phyloP scores from a whole-genome alignment of 768 basidiomycete species.

The Boletus sp. region DNA sequence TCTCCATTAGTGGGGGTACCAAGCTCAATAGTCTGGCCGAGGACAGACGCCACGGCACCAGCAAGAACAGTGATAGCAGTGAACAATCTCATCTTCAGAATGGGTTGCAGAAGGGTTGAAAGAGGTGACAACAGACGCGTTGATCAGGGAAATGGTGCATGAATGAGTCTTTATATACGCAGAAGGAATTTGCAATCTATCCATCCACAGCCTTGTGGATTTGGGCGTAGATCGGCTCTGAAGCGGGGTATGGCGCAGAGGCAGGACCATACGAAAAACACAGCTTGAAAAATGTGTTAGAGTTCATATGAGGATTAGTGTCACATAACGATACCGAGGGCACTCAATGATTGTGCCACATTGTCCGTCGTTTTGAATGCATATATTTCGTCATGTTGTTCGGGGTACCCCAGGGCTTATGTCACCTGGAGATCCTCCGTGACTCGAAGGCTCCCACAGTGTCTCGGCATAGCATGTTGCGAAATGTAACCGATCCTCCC shows the following conservation, averaged over 20 bases:
- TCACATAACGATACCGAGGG: too few species aligned
- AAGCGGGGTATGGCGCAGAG: not conserved
- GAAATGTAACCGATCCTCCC: too few species aligned
- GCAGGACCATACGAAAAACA: too few species aligned
- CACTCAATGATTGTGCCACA: too few species aligned
- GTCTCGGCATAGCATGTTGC: too few species aligned
- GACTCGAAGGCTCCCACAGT: too few species aligned
- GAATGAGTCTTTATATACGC: constrained; percentile 3
- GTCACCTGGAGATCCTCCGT: too few species aligned
- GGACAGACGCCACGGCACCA: constrained; percentile 4
- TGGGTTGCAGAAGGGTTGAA: not conserved
- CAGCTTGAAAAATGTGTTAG: not conserved
- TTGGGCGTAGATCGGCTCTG: not conserved
- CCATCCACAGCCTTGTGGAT: not conserved
- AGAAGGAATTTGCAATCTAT: too few species aligned
- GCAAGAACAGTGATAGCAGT: constrained; percentile 3
- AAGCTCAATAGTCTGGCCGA: constrained; percentile 30
- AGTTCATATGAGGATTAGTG: not conserved
- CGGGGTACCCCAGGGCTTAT: too few species aligned
- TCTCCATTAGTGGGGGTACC: constrained; percentile 21
- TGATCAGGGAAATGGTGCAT: not conserved
- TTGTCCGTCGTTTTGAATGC: too few species aligned
- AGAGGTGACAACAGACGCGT: not conserved
- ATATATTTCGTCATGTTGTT: too few species aligned
- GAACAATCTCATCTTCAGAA: constrained; percentile 17